A percentile compares a stretch with the other conserved stretches of the same genome.
Conservation (phyloP, 2,329 filamentous ascomycete genomes). For the Fonsecaea pedrosoi region DNA sequence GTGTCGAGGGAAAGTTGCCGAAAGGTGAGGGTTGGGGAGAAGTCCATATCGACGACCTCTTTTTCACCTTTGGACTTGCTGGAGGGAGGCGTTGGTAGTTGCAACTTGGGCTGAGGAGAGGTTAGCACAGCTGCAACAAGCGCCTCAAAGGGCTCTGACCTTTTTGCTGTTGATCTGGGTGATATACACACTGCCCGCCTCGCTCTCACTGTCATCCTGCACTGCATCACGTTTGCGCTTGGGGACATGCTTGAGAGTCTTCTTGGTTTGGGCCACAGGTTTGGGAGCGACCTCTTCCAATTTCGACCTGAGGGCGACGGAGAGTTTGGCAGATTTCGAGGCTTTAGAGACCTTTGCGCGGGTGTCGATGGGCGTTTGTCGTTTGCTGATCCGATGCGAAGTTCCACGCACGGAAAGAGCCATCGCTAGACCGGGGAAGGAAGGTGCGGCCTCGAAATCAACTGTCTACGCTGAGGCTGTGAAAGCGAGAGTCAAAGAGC, state of each 20-base stretch:
- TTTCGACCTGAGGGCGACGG: conserved; percentile 12
- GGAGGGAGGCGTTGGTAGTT: conserved; percentile 28
- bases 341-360: conserved; percentile 33
- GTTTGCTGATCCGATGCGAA: conserved; percentile 31
- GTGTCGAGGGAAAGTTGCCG: conserved; percentile 28
- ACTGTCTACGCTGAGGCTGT: not conserved
- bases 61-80: conserved; percentile 18
- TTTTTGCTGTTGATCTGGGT: conserved; percentile 22
- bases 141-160: conserved; percentile 14
- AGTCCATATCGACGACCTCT: conserved; percentile 20
- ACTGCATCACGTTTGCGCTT: conserved; percentile 34
- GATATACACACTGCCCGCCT: conserved; percentile 9
- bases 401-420: conserved; percentile 33
- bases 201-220: conserved; percentile 28
- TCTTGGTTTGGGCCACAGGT: conserved; percentile 14
- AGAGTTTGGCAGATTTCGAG: conserved; percentile 29
- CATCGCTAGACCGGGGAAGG: conserved; percentile 25
- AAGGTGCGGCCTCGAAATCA: conserved; percentile 31
- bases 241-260: conserved; percentile 9
- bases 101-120: conserved; percentile 23
- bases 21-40: conserved; percentile 27
- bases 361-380: conserved; percentile 31
- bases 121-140: conserved; percentile 11
- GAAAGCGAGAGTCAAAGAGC: not conserved
- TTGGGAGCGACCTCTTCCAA: conserved; percentile 24